Percentiles rank a stretch among this genome's conserved stretches.
These are phyloP conservation scores for Penicillium sp. DNA, from an alignment of 2,329 filamentous ascomycete genomes.

Conservation along the genomic window DNA sequence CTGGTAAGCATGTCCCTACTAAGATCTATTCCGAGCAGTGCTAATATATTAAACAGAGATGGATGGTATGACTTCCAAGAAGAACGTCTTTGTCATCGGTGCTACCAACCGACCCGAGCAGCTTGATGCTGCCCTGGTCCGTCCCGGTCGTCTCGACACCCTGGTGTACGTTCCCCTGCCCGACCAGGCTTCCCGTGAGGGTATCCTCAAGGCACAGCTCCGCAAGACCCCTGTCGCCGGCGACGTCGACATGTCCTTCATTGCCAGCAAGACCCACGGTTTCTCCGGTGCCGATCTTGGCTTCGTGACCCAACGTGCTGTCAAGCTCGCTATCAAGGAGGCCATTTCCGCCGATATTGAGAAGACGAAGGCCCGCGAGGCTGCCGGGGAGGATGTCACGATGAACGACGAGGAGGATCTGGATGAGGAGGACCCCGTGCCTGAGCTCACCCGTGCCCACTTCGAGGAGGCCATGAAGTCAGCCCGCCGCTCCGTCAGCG, in stretches of 20 bases:
- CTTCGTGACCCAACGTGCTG: conserved; percentile 97
- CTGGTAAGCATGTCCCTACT: conserved; percentile 64
- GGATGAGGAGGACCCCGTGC: conserved; percentile 82
- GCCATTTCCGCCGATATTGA: conserved; percentile 88
- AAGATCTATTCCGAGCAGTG: conserved; percentile 5
- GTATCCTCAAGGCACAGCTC: conserved; percentile 93
- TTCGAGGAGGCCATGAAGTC: conserved; percentile 99
- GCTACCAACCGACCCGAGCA: conserved; percentile 99
- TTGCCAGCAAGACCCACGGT: conserved; percentile 95
- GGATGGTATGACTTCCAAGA: conserved; percentile 99
- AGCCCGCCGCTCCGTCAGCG: conserved; percentile 89
- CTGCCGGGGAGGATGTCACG: conserved; percentile 72
- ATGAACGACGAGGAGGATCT: conserved; percentile 71
- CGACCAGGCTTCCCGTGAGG: conserved; percentile 83
- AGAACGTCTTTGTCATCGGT: conserved; percentile 99
- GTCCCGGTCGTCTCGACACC: conserved; percentile 97
- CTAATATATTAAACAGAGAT: conserved; percentile 71
- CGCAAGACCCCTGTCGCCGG: conserved; percentile 92
- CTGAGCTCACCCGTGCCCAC: conserved; percentile 92
- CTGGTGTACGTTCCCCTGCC: conserved; percentile 98
- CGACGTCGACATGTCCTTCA: conserved; percentile 88
- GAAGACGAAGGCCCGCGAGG: conserved; percentile 85
- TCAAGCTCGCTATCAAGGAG: conserved; percentile 99
- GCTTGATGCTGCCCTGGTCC: conserved; percentile 95
- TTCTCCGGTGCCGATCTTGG: conserved; percentile 99